Evolutionary conservation across 1,139 yeast genomes (phyloP), one percentile per base, ranked within the genome.

Genomic region (Protomyces inundatus): DNA sequence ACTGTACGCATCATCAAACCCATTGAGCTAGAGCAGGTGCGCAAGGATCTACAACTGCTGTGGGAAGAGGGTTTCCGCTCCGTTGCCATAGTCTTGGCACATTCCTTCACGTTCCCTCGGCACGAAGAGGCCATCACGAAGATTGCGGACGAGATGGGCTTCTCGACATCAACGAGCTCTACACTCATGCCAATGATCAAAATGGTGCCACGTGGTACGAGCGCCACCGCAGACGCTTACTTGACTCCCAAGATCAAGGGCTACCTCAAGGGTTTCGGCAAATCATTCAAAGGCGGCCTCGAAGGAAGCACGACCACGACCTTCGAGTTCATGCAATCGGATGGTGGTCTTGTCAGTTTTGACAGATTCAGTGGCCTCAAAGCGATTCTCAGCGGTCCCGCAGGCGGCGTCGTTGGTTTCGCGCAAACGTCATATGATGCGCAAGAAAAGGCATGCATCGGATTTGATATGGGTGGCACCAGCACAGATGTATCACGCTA

Each of bases 151-250:
- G 77, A 80, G 60, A 71, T 86, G 32, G 89, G 90, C 1, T 87
- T 87, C 72, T 72, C 76, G 1, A 78, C 87, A 36, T 85, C 91
- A 0, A 77, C 86, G 23, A 86, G 91, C 0, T 82, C 84, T 35
- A 81, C 83, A 68, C 77, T 87, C 32, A 82, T 86, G 58, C 91
- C 95, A 7, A 85, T 86, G 86, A 85, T 87, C 68, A 87, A 87
- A 71, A 80, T 83, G 51, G 83, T 87, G 35, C 82, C 87, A 12
- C 77, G 95, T 66, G 88, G 90, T 0, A 86, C 86, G 68, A 85
- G 90, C 14, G 80, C 89, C 3, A 82, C 84, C 23, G 90, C 88
- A 0, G 93, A 88, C 74, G 89, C 93, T 0, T 87, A 87, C 71
- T 75, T 88, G 66, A 86, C 91, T 2, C 95, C 95, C 1, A 87